Base-by-base conservation (phyloP, 345 rosid genomes). In the Pistacia integerrima region DNA sequence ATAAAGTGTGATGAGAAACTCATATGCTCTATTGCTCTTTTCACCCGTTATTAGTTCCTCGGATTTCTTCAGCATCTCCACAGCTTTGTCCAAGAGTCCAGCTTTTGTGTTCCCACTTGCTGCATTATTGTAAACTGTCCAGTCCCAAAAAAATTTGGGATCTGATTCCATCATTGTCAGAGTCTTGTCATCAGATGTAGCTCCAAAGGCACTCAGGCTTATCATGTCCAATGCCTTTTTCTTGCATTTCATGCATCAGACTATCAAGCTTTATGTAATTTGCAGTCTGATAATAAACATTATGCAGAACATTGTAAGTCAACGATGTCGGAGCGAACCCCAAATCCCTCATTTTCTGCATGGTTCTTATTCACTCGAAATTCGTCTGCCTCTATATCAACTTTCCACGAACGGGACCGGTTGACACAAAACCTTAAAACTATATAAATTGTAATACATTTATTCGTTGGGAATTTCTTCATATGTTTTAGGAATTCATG, bases 231-330 rank as follows among this genome's bases (percentile, higher is more conserved):
- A 81, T 74, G 61, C 81, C 78, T 16, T 72, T 67, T 18, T 78
- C 80, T 10, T 84, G 74, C 84, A 87, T 84, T 60, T 87, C 83
- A 5, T 48, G 69, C 55, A 73, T 57, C 64, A 82, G 51, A 55
- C 44, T 18, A 2, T 70, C 80, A 22, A 84, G 17, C 57, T 84
- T 87, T 71, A 81, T 69, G 6, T 44, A 18, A 11, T 83, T 75
- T 49, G 76, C 81, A 17, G 79, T 81, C 44, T 13, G 75, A 60
- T 63, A 56, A 59, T 83, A 81, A 69, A 85, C 76, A 38, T 17
- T 72, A 12, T 83, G 85, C 78, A 84, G 52, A 22, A 4, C 9
- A 81, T 79, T 84, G 61, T 80, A 82, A 49, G 5, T 8, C 67
- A 76, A n/a, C 2, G 57, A 2, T 57, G 12, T 16, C 30, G 4